phyloP scores from a whole-genome alignment of 768 basidiomycete species.

The Lactarius trivialis region DNA sequence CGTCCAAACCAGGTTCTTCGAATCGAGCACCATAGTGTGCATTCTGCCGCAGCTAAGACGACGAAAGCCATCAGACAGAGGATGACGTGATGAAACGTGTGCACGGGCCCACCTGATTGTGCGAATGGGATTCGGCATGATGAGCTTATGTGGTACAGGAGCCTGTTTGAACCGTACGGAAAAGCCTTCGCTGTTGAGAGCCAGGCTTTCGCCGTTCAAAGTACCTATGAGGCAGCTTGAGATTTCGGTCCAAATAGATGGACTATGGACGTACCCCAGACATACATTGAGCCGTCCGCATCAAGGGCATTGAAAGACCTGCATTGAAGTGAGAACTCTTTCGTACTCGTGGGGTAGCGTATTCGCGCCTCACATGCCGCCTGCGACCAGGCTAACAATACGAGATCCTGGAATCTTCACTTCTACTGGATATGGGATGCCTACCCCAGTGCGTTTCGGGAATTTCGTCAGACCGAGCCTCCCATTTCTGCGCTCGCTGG shows the following conservation, averaged over 20 bases:
- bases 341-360: background rate
- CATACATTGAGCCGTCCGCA: constrained; percentile 60
- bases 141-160: constrained; percentile 47
- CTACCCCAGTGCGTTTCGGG: constrained; percentile 31
- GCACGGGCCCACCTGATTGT: constrained; percentile 50
- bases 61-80: background rate
- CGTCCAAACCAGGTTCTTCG: constrained; percentile 57
- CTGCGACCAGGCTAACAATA: constrained; percentile 68
- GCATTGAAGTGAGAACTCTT: background rate
- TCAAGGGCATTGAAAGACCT: constrained; percentile 89
- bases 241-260: background rate
- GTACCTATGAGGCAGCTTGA: constrained; percentile 40
- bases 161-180: constrained; percentile 47
- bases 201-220: constrained; percentile 41
- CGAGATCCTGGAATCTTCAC: constrained; percentile 53
- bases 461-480: constrained; percentile 52
- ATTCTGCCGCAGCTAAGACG: constrained; percentile 64
- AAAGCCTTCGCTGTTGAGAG: constrained; percentile 48
- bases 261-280: constrained; percentile 61
- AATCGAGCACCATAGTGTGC: constrained; percentile 63
- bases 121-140: constrained; percentile 51
- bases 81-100: background rate
- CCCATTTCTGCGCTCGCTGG: constrained; percentile 54
- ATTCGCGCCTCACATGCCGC: constrained; percentile 60
- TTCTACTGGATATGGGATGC: constrained; percentile 58